Conservation (phyloP, 1,284 basidiomycete species). For the Peniophora sp. region DNA sequence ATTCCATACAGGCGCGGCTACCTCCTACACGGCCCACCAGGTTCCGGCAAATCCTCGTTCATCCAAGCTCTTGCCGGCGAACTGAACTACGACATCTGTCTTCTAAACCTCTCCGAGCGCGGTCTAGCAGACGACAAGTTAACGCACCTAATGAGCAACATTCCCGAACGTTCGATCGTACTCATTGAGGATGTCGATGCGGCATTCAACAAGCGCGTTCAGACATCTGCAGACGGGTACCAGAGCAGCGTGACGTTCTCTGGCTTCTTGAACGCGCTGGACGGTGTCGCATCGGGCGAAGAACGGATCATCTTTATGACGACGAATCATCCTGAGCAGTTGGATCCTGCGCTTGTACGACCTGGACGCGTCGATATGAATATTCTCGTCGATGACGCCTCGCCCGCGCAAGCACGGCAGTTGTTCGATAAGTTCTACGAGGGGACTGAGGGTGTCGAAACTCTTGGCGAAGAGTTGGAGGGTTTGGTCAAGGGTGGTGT, state of each 20-base stretch:
- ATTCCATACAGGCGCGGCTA: slow-evolving; percentile 98
- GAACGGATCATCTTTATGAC: slow-evolving; percentile 99
- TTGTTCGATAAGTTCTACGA: slow-evolving; percentile 87
- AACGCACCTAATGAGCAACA: slow-evolving; percentile 88
- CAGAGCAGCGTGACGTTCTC: slow-evolving; percentile 96
- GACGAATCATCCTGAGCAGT: slow-evolving; percentile 85
- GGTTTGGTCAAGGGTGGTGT: slow-evolving; percentile 45
- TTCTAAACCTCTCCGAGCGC: slow-evolving; percentile 94
- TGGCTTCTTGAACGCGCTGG: slow-evolving; percentile 93
- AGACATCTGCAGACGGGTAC: slow-evolving; percentile 88
- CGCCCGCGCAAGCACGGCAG: slow-evolving; percentile 68
- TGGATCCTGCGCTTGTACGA: slow-evolving; percentile 90
- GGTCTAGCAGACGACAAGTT: slow-evolving; percentile 97
- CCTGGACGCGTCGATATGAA: slow-evolving; percentile 91
- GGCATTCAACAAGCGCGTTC: slow-evolving; percentile 91
- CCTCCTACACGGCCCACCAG: slow-evolving; percentile 92
- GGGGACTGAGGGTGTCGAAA: slow-evolving; percentile 35
- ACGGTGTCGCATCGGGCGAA: slow-evolving; percentile 95
- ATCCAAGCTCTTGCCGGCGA: slow-evolving; percentile 95
- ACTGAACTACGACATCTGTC: slow-evolving; percentile 91
- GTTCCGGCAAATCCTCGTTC: slow-evolving; percentile 97
- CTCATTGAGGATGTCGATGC: slow-evolving; percentile 97
- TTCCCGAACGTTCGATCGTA: slow-evolving; percentile 87
- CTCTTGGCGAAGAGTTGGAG: slow-evolving; percentile 43
- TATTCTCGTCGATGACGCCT: slow-evolving; percentile 84